Evolutionary conservation across 2,329 filamentous ascomycete genomes (phyloP).

Genomic region (Domatiomyces globalis): DNA sequence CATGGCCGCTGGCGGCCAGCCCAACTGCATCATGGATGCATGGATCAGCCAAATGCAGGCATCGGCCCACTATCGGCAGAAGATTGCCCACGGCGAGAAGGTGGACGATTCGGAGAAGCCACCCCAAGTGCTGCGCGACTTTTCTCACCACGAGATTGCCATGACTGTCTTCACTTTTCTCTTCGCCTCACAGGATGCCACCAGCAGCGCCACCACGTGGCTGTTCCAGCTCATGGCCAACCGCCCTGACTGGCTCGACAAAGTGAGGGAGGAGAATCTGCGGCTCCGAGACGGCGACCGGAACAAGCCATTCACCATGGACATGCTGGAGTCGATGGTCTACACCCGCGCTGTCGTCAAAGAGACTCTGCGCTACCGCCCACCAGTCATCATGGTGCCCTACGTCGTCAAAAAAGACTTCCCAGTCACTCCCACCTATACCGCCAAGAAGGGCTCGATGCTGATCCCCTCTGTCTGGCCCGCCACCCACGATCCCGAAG

Average conservation of each 20-base stretch:
- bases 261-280: constrained; percentile 82
- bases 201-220: constrained; percentile 86
- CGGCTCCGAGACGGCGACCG: constrained; percentile 60
- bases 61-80: constrained; percentile 67
- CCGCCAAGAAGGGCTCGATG: constrained; percentile 91
- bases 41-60: constrained; percentile 85
- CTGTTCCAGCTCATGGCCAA: constrained; percentile 89
- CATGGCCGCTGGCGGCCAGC: constrained; percentile 74
- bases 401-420: constrained; percentile 92
- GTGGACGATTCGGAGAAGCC: constrained; percentile 67
- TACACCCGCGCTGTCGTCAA: constrained; percentile 88
- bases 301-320: constrained; percentile 58
- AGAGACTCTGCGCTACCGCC: constrained; percentile 82
- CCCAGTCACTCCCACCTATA: constrained; percentile 75
- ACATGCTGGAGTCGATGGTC: constrained; percentile 72
- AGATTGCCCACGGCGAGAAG: constrained; percentile 55
- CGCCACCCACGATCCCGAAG: constrained; percentile 79
- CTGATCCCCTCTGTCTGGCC: constrained; percentile 83
- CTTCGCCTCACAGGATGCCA: constrained; percentile 94
- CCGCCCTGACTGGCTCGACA: constrained; percentile 79
- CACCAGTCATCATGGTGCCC: constrained; percentile 93
- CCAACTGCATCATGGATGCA: constrained; percentile 87
- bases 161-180: constrained; percentile 93
- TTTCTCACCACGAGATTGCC: constrained; percentile 79
- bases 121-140: constrained; percentile 64